Base-by-base conservation (phyloP, 1,139 yeast genomes). In the Scheffersomyces cryptocercus region DNA sequence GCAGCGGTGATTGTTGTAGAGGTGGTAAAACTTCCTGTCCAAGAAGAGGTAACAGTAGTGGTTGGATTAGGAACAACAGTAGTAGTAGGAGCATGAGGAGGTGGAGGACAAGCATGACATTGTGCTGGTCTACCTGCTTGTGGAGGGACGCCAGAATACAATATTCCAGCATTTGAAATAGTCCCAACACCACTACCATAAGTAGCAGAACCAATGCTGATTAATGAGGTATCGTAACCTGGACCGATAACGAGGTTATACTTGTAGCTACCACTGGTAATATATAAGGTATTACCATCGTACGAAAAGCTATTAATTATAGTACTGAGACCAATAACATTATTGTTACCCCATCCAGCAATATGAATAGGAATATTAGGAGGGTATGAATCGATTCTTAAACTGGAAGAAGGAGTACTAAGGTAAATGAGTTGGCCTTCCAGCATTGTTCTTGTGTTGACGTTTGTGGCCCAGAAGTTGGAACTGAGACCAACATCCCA, bases 261-360 rank as follows among this genome's bases (percentile, higher is more conserved):
- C 7, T 37, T 35, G 20, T 32, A 39, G 9, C 32, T 24, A 7
- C 41, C 41, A n/a, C 26, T 11, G 2, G 3, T 38, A 28, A 39
- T 39, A 10, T 24, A 28, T 33, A 39, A 34, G 9, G 32, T 39
- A 33, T 39, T 37, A 5, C 16, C 32, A 9, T 12, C 7, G 20
- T 39, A 39, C 2, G 37, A n/a, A n/a, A 34, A 39, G 8, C 31
- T 12, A 5, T n/a, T n/a, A n/a, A n/a, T n/a, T n/a, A n/a, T n/a
- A n/a, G 43, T 39, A 40, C 43, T 37, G 28, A 49, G 39, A 26
- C 55, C 56, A 38, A 55, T 50, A 11, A 40, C 39, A 41, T 55
- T 55, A 12, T 51, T 51, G 36, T 45, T 42, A 32, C 59, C 59
- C 41, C 50, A 54, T 28, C 59, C 60, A 31, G 51, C 53, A 29